These are phyloP conservation scores for Cyphellophora attinorum DNA, from an alignment of 2,329 filamentous ascomycete species.

Conservation along the genomic window DNA sequence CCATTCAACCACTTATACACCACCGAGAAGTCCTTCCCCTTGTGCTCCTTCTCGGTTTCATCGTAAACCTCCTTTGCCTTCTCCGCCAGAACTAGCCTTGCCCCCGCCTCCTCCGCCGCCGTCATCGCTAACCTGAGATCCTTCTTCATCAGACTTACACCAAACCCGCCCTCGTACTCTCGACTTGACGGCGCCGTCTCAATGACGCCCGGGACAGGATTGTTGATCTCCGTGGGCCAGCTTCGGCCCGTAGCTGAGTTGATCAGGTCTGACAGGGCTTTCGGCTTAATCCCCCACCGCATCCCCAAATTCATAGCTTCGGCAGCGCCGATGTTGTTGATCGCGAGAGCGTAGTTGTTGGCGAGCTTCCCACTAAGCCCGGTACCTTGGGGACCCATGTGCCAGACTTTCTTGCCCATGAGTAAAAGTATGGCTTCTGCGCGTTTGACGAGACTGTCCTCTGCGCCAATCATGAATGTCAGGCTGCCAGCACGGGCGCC, in stretches of 20 bases:
- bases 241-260: conserved; percentile 90
- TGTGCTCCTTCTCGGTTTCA: conserved; percentile 51
- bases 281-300: conserved; percentile 52
- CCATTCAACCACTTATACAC: conserved; percentile 45
- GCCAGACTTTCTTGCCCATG: conserved; percentile 81
- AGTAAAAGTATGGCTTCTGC: conserved; percentile 60
- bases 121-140: conserved; percentile 63
- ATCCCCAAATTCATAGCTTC: conserved; percentile 60
- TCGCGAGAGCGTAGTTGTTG: conserved; percentile 91
- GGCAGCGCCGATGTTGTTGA: conserved; percentile 73
- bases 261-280: conserved; percentile 71
- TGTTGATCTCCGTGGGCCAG: conserved; percentile 95
- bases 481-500: conserved; percentile 79
- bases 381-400: conserved; percentile 74
- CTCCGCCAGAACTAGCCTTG: conserved; percentile 54
- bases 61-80: conserved; percentile 60
- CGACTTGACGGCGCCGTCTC: conserved; percentile 63
- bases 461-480: conserved; percentile 88
- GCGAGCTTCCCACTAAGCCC: conserved; percentile 88
- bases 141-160: conserved; percentile 70
- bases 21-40: conserved; percentile 70
- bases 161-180: conserved; percentile 71
- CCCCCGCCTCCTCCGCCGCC: conserved; percentile 60
- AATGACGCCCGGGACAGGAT: conserved; percentile 80
- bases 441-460: conserved; percentile 48